Evolutionary conservation across 148 eudicot genomes (phyloP).

Genomic region (Amaranthus palmeri): DNA sequence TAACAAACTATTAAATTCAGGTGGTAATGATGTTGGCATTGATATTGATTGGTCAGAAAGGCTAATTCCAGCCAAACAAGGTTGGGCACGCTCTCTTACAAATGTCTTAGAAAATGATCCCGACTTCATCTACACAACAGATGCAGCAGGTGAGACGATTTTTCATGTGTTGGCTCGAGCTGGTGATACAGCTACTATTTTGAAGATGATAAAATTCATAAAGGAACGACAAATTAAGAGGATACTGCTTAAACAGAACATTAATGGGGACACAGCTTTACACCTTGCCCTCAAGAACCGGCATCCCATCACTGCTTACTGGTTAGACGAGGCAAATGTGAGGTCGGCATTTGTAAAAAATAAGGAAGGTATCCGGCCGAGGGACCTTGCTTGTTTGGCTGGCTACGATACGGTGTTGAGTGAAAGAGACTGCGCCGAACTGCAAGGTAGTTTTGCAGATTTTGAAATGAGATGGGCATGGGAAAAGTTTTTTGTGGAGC

Average conservation of each 20-base stretch:
- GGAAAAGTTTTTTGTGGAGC: too few relatives aligned
- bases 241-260: background rate
- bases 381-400: background rate
- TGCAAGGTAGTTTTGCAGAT: too few relatives aligned
- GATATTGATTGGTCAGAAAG: too few relatives aligned
- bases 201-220: background rate
- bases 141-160: background rate
- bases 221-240: background rate
- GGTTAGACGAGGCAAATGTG: background rate
- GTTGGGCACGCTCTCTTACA: too few relatives aligned
- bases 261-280: conserved; percentile 3
- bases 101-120: background rate
- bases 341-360: background rate
- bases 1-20: too few relatives aligned
- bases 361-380: background rate
- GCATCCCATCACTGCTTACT: background rate
- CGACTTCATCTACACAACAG: background rate
- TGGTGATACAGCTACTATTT: background rate
- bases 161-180: background rate
- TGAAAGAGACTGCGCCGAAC: too few relatives aligned
- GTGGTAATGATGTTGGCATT: too few relatives aligned
- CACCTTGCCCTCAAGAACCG: conserved; percentile 6
- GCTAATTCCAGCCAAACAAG: too few relatives aligned
- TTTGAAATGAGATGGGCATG: too few relatives aligned
- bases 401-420: too few relatives aligned